Conservation (phyloP, 352 stramenopile genomes). For the Saprolegnia diclina region DNA sequence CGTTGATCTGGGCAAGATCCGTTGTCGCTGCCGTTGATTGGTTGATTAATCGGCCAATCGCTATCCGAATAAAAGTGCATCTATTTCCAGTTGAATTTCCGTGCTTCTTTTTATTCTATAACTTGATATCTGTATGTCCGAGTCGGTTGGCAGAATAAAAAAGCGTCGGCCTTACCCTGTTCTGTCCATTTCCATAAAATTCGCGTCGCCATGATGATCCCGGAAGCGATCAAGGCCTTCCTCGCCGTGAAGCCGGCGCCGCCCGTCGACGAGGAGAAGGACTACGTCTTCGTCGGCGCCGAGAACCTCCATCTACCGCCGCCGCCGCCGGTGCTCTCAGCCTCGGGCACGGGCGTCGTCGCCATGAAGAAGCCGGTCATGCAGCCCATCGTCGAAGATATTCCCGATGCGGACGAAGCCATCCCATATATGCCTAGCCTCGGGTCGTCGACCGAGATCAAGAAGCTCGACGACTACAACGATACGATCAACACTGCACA, state of each 20-base stretch:
- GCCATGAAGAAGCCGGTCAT: conserved; percentile 14
- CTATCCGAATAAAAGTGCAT: background rate
- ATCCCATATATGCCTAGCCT: conserved; percentile 69
- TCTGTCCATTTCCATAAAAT: conserved; percentile 13
- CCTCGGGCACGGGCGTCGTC: conserved; percentile 8
- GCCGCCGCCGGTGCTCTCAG: background rate
- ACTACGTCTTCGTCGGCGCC: conserved; percentile 25
- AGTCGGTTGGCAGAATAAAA: conserved; percentile 11
- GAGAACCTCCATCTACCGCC: conserved; percentile 17
- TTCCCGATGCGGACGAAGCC: conserved; percentile 28
- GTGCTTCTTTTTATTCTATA: background rate
- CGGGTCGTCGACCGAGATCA: conserved; percentile 82
- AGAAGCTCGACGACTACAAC: conserved; percentile 69
- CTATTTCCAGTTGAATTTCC: conserved; percentile 10
- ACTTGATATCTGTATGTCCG: background rate
- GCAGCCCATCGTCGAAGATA: conserved; percentile 20
- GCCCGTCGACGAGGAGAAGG: conserved; percentile 6
- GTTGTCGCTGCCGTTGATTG: background rate
- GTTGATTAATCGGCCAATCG: background rate
- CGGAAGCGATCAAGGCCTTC: background rate
- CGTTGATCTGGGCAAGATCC: background rate
- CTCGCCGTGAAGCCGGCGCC: conserved; percentile 1
- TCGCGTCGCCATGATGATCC: conserved; percentile 18
- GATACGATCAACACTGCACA: conserved; percentile 71
- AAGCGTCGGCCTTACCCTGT: background rate